These are phyloP conservation scores for Nakazawaea siamensis DNA, from an alignment of 805 yeast species.

Conservation along the genomic window DNA sequence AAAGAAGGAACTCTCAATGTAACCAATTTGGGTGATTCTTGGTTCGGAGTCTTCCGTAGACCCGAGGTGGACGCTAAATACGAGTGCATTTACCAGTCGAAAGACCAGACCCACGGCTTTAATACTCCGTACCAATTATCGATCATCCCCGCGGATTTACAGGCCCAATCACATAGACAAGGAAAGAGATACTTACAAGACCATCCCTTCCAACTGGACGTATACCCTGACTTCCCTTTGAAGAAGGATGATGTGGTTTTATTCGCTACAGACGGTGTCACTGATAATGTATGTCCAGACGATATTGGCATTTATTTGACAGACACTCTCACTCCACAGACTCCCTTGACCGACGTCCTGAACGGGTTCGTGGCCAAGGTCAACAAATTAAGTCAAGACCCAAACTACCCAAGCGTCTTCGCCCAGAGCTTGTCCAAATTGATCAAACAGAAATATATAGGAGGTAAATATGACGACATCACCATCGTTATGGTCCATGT, in stretches of 20 bases:
- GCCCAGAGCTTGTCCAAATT: conserved; percentile 65
- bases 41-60: conserved; percentile 80
- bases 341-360: conserved; percentile 26
- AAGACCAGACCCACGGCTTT: conserved; percentile 77
- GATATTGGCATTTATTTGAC: conserved; percentile 65
- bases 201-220: conserved; percentile 61
- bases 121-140: conserved; percentile 91
- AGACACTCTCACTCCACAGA: conserved; percentile 31
- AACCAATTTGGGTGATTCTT: conserved; percentile 86
- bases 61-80: conserved; percentile 10
- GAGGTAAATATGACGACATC: conserved; percentile 95
- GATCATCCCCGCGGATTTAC: conserved; percentile 61
- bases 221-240: conserved; percentile 49
- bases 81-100: conserved; percentile 55
- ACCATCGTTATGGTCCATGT: conserved; percentile 65
- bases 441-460: conserved; percentile 63
- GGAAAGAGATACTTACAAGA: conserved; percentile 65
- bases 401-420: conserved; percentile 74
- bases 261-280: conserved; percentile 90
- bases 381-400: conserved; percentile 60
- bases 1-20: background rate
- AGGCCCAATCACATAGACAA: conserved; percentile 41
- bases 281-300: conserved; percentile 70
- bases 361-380: conserved; percentile 57
- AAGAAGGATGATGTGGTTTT: conserved; percentile 67